Evolutionary conservation across 2,329 filamentous ascomycete genomes (phyloP), one percentile per base, ranked within the genome.

Genomic region (Pyrenophora teres): DNA sequence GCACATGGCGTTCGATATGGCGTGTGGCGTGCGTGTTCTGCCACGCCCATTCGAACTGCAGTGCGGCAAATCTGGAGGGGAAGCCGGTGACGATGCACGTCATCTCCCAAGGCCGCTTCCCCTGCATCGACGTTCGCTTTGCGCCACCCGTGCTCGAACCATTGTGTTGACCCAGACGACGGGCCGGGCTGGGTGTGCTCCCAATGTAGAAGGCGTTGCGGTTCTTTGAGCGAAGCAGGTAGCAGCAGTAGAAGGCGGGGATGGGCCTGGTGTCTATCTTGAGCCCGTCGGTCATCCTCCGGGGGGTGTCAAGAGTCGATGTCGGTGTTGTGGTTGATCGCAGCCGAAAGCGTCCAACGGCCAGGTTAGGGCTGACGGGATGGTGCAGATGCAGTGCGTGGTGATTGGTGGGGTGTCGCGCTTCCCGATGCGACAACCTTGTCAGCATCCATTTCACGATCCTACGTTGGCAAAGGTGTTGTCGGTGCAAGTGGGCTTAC

Each of bases 1-100:
- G 62, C 36, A 71, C 62, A 25, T 69, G 57, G 33, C 59, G 55
- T 39, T 88, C 82, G 50, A 96, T 91, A 69, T 96, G 92, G 30
- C 88, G 78, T 4, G 92, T 92, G 30, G 87, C 72, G 68, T 94
- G 88, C 1, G 92, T 85, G 69, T 97, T 92, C 60, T 90, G 90
- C 80, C 95, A 88, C 33, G 93, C 92, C 93, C 93, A 97, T 88
- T 97, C 93, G 69, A 99, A 97, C 68, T 97, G 93, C 57, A 99
- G 76, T 0, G 94, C 94, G 0, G 90, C 91, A 31, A 93, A 85
- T 65, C 87, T 87, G 60, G 89, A 93, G 0, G 90, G 91, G 60
- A 99, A 99, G 0, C 93, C 93, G 6, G 89, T 89, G 1, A 97
- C 88, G 5, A 97, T 79, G 35, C 85, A 86, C 2, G 90, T 83